Base-by-base conservation (phyloP, 257 asterid genomes). In the Mitragyna speciosa region DNA sequence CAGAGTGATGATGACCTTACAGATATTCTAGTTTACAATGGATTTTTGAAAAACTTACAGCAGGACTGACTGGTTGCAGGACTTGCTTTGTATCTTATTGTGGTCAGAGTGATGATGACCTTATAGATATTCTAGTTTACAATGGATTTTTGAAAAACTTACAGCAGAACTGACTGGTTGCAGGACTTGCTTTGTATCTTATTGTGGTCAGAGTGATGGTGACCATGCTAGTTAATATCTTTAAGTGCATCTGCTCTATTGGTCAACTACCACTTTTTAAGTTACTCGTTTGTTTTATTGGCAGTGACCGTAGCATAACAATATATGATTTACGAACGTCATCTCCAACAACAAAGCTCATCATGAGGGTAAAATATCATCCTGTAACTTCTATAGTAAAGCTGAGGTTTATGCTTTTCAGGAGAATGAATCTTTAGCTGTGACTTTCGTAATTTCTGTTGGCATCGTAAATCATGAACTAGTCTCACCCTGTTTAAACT, bases 271-370 rank as follows among this genome's bases (percentile, higher is more conserved):
- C 17, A 6, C 20, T 52, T 39, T 26, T 45, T 14, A 45, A 26
- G 26, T 17, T 56, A 17, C 58, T 17, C 17, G 49, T 70, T 64
- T 19, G 20, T 31, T 78, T 6, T 39, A 78, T 66, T 73, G 82
- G 87, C 93, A 95, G 99, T 89, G 98, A 95, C 80, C 89, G 97
- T 70, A 95, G 98, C 92, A 95, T 95, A 79, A 81, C 91, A 39
- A 88, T 95, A 85, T 95, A 89, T 81, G 99, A 95, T 82, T 86
- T 95, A 73, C 90, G 98, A 65, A 43, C 76, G 78, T 87, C 98
- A 70, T 89, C 98, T 33, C 97, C 99, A 19, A 91, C 92, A 36
- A 92, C 94, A 84, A 92, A 91, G 93, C 74, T 95, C 79, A 85
- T 92, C 74, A 93, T 92, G 99, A 81, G 88, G 93, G 99, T 92